Evolutionary conservation across 1,284 basidiomycete species (phyloP).

Genomic region (Marasmius oreades): DNA sequence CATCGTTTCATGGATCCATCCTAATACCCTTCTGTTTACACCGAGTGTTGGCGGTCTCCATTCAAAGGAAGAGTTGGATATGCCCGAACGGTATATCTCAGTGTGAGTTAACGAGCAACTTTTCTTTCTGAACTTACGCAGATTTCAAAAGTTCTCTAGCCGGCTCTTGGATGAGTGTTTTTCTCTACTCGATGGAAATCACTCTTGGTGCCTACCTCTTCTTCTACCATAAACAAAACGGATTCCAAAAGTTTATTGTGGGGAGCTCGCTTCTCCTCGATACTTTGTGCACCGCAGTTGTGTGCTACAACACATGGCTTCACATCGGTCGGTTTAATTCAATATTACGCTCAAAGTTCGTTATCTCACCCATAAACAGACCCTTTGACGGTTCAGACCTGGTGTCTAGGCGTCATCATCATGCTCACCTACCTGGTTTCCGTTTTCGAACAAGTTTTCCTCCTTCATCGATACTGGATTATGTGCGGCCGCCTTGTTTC

Average conservation of each 20-base stretch:
- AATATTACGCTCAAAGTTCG: background rate
- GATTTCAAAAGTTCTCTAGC: background rate
- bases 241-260: conserved; percentile 3
- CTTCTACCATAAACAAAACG: background rate
- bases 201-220: conserved; percentile 3
- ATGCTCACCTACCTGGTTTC: conserved; percentile 5
- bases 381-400: background rate
- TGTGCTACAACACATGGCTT: conserved; percentile 7
- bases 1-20: too few species aligned
- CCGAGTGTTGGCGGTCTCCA: too few species aligned
- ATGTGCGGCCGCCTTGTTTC: background rate
- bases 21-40: too few species aligned
- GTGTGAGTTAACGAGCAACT: background rate
- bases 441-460: conserved; percentile 5
- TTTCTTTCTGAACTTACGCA: background rate
- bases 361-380: background rate
- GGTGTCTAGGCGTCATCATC: conserved; percentile 4
- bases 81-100: too few species aligned
- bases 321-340: background rate
- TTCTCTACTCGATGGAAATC: conserved; percentile 8
- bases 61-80: too few species aligned
- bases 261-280: conserved; percentile 2
- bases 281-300: conserved; percentile 1
- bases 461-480: conserved; percentile 7
- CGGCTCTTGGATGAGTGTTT: conserved; percentile 10